Conservation (phyloP, 495 filamentous ascomycete species). For the Sporormia fimetaria region DNA sequence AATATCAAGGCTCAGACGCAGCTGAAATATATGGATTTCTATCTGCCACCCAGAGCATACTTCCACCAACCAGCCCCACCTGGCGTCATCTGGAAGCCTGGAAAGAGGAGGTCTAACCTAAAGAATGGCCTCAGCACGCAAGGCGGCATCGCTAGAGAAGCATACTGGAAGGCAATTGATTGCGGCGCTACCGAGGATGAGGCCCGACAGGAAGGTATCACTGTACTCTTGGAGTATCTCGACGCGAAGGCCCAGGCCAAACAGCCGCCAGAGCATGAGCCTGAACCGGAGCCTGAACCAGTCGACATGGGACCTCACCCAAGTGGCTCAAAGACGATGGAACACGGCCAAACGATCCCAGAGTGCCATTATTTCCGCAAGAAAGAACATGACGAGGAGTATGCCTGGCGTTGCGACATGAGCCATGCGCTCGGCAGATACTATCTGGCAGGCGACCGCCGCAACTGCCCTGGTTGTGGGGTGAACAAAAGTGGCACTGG, state of each 20-base stretch:
- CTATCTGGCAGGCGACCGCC: conserved; percentile 12
- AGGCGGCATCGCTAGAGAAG: conserved; percentile 10
- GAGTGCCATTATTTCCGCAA: conserved; percentile 1
- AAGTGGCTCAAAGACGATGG: conserved; percentile 12
- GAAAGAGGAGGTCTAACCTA: background rate
- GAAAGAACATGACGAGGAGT: conserved; percentile 2
- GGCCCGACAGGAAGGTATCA: conserved; percentile 1
- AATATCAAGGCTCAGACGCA: background rate
- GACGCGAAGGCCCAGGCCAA: too few species aligned
- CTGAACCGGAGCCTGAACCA: conserved; percentile 1
- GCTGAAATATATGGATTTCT: conserved; percentile 9
- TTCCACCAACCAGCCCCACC: conserved; percentile 3
- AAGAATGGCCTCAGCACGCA: conserved; percentile 2
- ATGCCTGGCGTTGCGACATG: conserved; percentile 16
- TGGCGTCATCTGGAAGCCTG: conserved; percentile 10
- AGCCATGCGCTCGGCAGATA: conserved; percentile 14
- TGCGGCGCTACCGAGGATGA: conserved; percentile 2
- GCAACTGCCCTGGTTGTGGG: conserved; percentile 11
- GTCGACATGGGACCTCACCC: conserved; percentile 11
- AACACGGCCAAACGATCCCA: conserved; percentile 12
- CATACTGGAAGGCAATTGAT: conserved; percentile 1
- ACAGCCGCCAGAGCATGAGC: conserved; percentile 8
- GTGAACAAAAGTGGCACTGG: background rate
- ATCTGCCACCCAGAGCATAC: conserved; percentile 3
- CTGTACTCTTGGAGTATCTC: conserved; percentile 3